Evolutionary conservation across 2,329 filamentous ascomycete genomes (phyloP).

Genomic region (Cladobotryum protrusum): DNA sequence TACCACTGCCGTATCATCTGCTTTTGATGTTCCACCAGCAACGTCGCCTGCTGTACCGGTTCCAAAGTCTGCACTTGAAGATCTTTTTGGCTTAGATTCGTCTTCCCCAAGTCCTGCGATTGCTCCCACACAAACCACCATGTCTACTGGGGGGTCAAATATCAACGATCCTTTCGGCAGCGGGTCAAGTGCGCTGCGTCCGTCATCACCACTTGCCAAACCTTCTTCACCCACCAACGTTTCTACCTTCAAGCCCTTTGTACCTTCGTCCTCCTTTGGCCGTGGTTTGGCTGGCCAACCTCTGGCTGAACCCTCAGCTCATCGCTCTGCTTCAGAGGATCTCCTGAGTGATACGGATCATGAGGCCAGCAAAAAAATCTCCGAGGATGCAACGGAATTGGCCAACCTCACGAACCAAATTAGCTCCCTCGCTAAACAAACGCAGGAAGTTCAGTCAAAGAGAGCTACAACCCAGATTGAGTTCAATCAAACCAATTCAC

Average conservation of each 20-base stretch:
- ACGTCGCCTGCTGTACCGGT: conserved; percentile 29
- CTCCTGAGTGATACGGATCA: conserved; percentile 86
- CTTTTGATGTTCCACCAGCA: conserved; percentile 43
- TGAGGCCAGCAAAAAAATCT: conserved; percentile 81
- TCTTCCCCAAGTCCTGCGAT: conserved; percentile 41
- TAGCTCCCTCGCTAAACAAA: conserved; percentile 82
- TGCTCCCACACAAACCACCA: conserved; percentile 52
- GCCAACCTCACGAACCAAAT: conserved; percentile 97
- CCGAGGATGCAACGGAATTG: conserved; percentile 82
- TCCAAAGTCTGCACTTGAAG: conserved; percentile 79
- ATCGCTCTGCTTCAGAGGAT: conserved; percentile 62
- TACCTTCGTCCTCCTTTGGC: conserved; percentile 88
- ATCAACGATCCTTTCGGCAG: conserved; percentile 57
- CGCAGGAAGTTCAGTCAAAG: conserved; percentile 86
- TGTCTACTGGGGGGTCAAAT: conserved; percentile 69
- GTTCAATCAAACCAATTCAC: conserved; percentile 69
- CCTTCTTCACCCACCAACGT: conserved; percentile 38
- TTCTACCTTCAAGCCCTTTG: conserved; percentile 76
- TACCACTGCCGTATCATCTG: conserved; percentile 41
- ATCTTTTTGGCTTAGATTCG: conserved; percentile 87
- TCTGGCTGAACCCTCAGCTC: conserved; percentile 53
- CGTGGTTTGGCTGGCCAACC: conserved; percentile 70
- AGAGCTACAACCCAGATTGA: conserved; percentile 74
- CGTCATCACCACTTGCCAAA: conserved; percentile 46
- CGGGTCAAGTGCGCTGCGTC: conserved; percentile 38